Evolutionary conservation across 495 filamentous ascomycete genomes (phyloP), one percentile per base, ranked within the genome.

Genomic region (Penicillium canariense): DNA sequence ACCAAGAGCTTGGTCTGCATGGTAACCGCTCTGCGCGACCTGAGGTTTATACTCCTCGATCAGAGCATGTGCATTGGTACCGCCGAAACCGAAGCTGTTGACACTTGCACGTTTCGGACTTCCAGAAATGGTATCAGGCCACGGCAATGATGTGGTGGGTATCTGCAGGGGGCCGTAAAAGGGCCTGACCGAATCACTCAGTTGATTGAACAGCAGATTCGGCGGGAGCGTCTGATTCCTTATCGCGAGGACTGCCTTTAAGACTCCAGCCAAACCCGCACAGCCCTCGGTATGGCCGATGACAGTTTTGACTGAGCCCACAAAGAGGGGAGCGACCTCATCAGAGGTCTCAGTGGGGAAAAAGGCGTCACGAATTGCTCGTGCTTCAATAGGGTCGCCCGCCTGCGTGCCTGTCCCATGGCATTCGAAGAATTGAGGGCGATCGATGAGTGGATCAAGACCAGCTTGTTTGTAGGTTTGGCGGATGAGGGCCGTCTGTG

Each of bases 31-130:
- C 8, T 5, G 35, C 5, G 35, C 35, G 15, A 10, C 15, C 5
- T 5, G 35, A 39, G 10, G 35, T 5, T 34, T 20, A 32, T 63
- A 66, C 5, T 46, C 49, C n/a, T 87, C 83, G 1, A 87, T 11
- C 28, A 88, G 81, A 12, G 67, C 77, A 50, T 87, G 84, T 1
- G 81, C 75, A 58, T 87, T 87, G 14, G 77, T 73, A 23, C 85
- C 84, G 11, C 84, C 85, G 55, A 81, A 86, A 0, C 84, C 84
- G 48, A 85, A 86, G 0, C 71, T 79, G 26, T 71, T 72, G 12
- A 72, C 53, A 40, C 77, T 81, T 0, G 70, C 80, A 22, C 83
- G 72, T 7, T 75, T 76, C 0, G 77, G 71, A 5, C 65, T 55
- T 1, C 74, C 77, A 6, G 39, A 4, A 2, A n/a, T 17, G 0